These are phyloP conservation scores for Boeremia lycopersici DNA, from an alignment of 2,329 filamentous ascomycete species.

Conservation along the genomic window DNA sequence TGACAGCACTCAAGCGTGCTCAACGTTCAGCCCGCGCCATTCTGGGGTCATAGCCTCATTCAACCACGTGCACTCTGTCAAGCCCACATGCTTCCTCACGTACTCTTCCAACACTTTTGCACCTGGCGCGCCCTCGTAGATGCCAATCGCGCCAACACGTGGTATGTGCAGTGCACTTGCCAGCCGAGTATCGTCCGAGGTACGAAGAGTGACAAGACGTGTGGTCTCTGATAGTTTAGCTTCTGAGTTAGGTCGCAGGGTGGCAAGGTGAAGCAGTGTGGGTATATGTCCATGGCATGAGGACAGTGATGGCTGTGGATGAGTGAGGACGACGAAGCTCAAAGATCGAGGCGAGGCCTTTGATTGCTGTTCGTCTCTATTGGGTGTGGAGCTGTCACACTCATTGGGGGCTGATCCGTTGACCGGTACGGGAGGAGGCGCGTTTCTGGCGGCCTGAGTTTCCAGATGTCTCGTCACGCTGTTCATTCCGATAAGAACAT, in stretches of 20 bases:
- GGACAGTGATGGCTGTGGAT: conserved; percentile 41
- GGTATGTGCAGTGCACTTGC: conserved; percentile 65
- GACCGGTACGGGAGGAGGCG: conserved; percentile 18
- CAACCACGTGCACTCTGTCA: conserved; percentile 64
- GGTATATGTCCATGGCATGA: conserved; percentile 44
- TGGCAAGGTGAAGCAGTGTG: conserved; percentile 38
- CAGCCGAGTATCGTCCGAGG: conserved; percentile 63
- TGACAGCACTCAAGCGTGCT: not conserved
- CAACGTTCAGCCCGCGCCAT: conserved; percentile 54
- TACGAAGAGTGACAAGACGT: conserved; percentile 68
- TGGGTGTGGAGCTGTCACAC: not conserved
- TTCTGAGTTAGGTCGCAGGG: conserved; percentile 11
- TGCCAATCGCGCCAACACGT: conserved; percentile 67
- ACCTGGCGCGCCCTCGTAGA: conserved; percentile 63
- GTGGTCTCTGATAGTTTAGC: conserved; percentile 42
- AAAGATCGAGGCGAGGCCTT: conserved; percentile 13
- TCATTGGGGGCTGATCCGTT: not conserved
- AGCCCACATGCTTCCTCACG: conserved; percentile 58
- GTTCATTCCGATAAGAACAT: conserved; percentile 69
- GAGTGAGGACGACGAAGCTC: conserved; percentile 40
- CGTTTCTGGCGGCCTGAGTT: conserved; percentile 40
- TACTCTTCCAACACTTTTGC: conserved; percentile 63
- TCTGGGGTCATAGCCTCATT: conserved; percentile 50
- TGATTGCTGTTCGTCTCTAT: not conserved
- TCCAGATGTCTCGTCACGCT: conserved; percentile 67